Conservation (phyloP, 176 grass and related monocot species). For the Eremochloa ophiuroides region DNA sequence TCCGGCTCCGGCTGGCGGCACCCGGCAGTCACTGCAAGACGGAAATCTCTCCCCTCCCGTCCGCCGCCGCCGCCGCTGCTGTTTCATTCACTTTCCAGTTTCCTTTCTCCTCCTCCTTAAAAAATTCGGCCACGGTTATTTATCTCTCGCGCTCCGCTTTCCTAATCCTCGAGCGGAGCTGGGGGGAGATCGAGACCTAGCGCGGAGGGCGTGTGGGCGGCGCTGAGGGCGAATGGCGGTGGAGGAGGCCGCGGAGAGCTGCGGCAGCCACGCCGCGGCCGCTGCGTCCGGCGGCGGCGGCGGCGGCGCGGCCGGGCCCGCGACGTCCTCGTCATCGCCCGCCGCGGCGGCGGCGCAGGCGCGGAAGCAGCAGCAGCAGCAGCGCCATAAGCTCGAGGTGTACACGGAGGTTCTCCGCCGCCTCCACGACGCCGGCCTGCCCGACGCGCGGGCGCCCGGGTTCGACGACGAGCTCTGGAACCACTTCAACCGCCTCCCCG, state of each 20-base stretch:
- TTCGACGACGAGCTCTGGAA: conserved; percentile 72
- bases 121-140: conserved; percentile 27
- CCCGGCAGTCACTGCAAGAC: not conserved
- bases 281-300: not conserved
- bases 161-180: conserved; percentile 18
- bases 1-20: not conserved
- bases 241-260: conserved; percentile 65
- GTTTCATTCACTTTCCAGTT: not conserved
- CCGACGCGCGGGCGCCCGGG: conserved; percentile 31
- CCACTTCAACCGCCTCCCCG: conserved; percentile 79
- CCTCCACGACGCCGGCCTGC: conserved; percentile 33
- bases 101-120: not conserved
- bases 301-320: not conserved
- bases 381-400: conserved; percentile 61
- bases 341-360: conserved; percentile 19
- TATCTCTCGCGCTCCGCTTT: not conserved
- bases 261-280: conserved; percentile 50
- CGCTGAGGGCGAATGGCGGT: conserved; percentile 41
- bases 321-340: conserved; percentile 12
- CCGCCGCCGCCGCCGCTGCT: not conserved
- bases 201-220: not conserved
- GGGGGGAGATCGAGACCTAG: conserved; percentile 13
- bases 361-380: conserved; percentile 57
- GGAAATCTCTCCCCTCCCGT: not conserved
- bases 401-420: conserved; percentile 57